phyloP scores from a whole-genome alignment of 768 basidiomycete species.

The Leccinum boreale region DNA sequence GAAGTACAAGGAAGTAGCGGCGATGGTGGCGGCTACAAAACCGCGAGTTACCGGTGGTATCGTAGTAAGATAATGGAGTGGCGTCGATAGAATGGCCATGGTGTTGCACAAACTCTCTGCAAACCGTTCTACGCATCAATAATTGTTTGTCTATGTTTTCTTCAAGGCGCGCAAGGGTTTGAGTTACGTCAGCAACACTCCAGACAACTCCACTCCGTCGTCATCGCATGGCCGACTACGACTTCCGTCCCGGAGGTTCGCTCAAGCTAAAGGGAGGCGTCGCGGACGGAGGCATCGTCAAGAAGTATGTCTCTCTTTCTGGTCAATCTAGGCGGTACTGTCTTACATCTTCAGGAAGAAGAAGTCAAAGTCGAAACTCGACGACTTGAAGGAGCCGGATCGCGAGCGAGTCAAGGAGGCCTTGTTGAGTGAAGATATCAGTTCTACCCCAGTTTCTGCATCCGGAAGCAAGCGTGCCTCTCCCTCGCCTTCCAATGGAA shows the following conservation, averaged over 20 bases:
- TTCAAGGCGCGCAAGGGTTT: conserved; percentile 5
- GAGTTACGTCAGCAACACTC: conserved; percentile 31
- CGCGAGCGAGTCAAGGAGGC: conserved; percentile 46
- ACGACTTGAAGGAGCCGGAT: conserved; percentile 43
- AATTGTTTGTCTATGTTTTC: conserved; percentile 27
- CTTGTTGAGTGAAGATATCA: conserved; percentile 46
- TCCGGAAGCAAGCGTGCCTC: conserved; percentile 60
- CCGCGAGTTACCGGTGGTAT: conserved; percentile 77
- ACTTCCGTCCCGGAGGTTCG: conserved; percentile 80
- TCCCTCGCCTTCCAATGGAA: conserved; percentile 48
- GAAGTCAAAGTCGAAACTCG: conserved; percentile 66
- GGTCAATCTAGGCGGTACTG: background rate
- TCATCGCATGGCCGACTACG: conserved; percentile 72
- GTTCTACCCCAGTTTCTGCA: conserved; percentile 39
- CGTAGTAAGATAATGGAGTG: conserved; percentile 62
- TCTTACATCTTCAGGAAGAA: conserved; percentile 60
- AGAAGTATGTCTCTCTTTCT: conserved; percentile 57
- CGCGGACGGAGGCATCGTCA: conserved; percentile 73
- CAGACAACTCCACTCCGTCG: conserved; percentile 12
- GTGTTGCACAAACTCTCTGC: background rate
- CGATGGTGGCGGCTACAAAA: conserved; percentile 61
- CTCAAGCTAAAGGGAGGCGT: conserved; percentile 88
- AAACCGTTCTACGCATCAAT: background rate
- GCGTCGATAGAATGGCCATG: conserved; percentile 79
- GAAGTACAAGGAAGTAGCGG: conserved; percentile 56